Evolutionary conservation across 129 eudicot species (phyloP).

Genomic region (Kitagawia praeruptora): DNA sequence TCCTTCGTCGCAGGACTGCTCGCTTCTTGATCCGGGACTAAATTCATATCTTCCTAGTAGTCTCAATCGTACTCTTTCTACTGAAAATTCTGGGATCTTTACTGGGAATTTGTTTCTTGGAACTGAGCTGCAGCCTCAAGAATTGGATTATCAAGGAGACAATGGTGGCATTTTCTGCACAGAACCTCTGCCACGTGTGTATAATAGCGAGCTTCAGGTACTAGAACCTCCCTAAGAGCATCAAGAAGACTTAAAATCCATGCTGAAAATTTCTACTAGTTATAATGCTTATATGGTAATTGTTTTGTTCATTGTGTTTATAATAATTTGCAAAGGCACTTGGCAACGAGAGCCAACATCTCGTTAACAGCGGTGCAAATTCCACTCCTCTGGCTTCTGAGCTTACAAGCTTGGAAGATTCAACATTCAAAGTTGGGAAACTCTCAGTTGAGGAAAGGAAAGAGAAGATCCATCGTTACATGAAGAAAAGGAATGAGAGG

Average conservation of each 20-base stretch:
- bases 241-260: background rate
- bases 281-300: background rate
- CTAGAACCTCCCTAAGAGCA: background rate
- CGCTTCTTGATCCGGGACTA: conserved; percentile 39
- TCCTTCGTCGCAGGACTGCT: conserved; percentile 25
- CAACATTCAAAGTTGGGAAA: conserved; percentile 39
- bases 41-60: conserved; percentile 33
- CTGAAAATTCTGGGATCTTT: conserved; percentile 41
- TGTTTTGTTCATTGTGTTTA: background rate
- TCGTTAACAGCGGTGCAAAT: conserved; percentile 23
- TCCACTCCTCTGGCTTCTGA: conserved; percentile 41
- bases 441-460: conserved; percentile 53
- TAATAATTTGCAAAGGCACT: conserved; percentile 16
- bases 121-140: conserved; percentile 33
- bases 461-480: conserved; percentile 50
- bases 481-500: conserved; percentile 55
- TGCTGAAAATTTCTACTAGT: background rate
- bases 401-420: conserved; percentile 48
- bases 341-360: conserved; percentile 39
- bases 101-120: conserved; percentile 36
- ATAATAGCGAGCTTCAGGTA: conserved; percentile 64
- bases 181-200: conserved; percentile 36
- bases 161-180: conserved; percentile 49
- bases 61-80: conserved; percentile 31
- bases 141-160: conserved; percentile 51